Evolutionary conservation across 2,329 filamentous ascomycete species (phyloP).

Genomic region (Aspergillus brasiliensis): DNA sequence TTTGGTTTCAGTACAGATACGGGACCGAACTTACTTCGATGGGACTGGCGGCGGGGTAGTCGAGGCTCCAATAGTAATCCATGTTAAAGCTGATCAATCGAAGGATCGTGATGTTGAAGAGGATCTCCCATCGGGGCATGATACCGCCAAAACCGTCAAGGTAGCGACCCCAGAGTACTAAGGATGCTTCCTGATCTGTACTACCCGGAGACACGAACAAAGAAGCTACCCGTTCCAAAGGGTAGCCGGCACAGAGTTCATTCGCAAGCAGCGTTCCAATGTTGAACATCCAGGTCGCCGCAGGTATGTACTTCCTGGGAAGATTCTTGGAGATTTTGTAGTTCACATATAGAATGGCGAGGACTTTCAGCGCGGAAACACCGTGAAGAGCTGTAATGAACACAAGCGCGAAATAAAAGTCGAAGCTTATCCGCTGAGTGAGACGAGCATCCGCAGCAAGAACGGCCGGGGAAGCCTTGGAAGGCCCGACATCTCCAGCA

Average conservation of each 20-base stretch:
- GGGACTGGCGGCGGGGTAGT: conserved; percentile 64
- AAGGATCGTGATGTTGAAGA: conserved; percentile 94
- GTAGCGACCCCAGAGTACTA: conserved; percentile 66
- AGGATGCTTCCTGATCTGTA: conserved; percentile 44
- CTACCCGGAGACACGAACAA: conserved; percentile 42
- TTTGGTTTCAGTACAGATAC: conserved; percentile 3
- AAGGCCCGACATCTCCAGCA: conserved; percentile 28
- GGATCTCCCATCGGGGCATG: conserved; percentile 90
- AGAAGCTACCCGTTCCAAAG: conserved; percentile 64
- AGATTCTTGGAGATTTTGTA: conserved; percentile 74
- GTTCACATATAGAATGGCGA: conserved; percentile 78
- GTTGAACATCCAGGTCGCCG: conserved; percentile 87
- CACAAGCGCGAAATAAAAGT: conserved; percentile 76
- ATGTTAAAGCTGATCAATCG: conserved; percentile 95
- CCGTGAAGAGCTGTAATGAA: conserved; percentile 83
- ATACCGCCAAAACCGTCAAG: conserved; percentile 81
- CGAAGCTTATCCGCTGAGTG: conserved; percentile 75
- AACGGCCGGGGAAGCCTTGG: conserved; percentile 22
- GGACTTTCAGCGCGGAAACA: conserved; percentile 78
- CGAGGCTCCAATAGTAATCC: conserved; percentile 91
- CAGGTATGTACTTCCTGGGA: conserved; percentile 70
- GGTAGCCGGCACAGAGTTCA: conserved; percentile 79
- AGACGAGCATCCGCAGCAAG: conserved; percentile 58
- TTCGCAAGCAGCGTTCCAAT: conserved; percentile 85
- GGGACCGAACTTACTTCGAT: conserved; percentile 70